Evolutionary conservation across 1,139 yeast species (phyloP), one percentile per base, ranked within the genome.

Genomic region (Taphrina pruni): DNA sequence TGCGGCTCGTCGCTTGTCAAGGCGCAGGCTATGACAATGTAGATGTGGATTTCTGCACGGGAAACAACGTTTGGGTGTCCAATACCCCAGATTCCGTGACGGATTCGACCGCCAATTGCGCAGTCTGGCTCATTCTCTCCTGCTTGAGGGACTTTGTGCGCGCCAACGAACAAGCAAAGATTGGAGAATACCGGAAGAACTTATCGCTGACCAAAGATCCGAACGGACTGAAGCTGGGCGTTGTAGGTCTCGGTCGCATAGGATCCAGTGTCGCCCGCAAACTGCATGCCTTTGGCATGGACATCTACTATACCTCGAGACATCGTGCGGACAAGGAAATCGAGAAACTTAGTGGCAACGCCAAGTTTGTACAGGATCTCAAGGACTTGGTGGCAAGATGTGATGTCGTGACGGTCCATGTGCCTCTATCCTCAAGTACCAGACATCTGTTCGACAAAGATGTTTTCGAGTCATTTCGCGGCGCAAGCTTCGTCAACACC

Each of bases 51-150:
- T 85, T 84, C 60, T 83, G 84, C 73, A 83, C 85, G 9, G 78
- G 73, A 12, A 70, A 76, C 41, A 81, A 81, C 7, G 87, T 90
- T 69, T 91, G 88, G 78, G 81, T 89, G 8, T 85, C 93, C 8
- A 88, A 90, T 76, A 88, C 88, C 7, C 92, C 95, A 6, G 82
- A 81, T 4, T 81, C 89, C 5, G 95, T 89, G 20, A 91, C 89
- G 73, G 85, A 84, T 8, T 89, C 96, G n/a, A 90, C 97, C 14
- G 96, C 97, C 0, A 92, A 88, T 73, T 86, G 91, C 2, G 93
- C 90, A 69, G 84, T 89, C 3, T 89, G 81, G 76, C 80, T 90
- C 73, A 74, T 87, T 14, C 77, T 90, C 62, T 85, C 90, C 7
- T 87, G 93, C 0, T 77, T 89, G 75, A 84, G 96, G 7, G 14